Evolutionary conservation across 2,329 filamentous ascomycete species (phyloP), one percentile per base, ranked within the genome.

Genomic region (Incumbomyces lentus): DNA sequence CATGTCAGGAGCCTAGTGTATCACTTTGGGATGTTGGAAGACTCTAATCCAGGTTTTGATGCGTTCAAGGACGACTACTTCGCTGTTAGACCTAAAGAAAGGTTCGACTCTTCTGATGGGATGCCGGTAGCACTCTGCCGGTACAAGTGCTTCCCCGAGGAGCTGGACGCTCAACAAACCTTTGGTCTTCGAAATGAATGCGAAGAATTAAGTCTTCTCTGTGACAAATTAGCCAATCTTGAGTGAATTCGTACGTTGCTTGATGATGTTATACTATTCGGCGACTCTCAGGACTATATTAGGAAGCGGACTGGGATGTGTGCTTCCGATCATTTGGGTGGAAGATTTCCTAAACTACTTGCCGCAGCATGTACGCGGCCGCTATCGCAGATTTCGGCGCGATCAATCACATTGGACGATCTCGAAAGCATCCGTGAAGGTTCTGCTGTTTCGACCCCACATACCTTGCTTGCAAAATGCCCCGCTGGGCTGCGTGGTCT

Each of bases 1-100:
- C 31, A 26, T 19, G 44, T 46, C n/a, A 40, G 36, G 17, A 46
- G 44, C 17, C 22, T 46, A 13, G 31, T 46, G 10, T 46, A 40
- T 14, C 44, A 46, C 30, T 18, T 39, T 22, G 44, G 44, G 26
- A 26, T 40, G 29, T 17, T 46, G 6, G 44, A 22, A 33, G 36
- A 46, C 11, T 13, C 12, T 17, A 22, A 46, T 33, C 12, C 36
- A 3, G 36, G 36, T 2, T 40, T 46, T 34, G 36, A 46, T 12
- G 36, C 35, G 12, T 46, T 46, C 35, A 46, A 19, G 19, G 35
- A 19, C 14, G 37, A 46, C 29, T 46, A 32, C 13, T 40, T n/a
- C 16, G 16, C 42, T 26, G 19, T 34, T 7, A 38, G 10, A 16
- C 13, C 16, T 10, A 16, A n/a, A 5, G 34, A 37, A 7, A 17